These are phyloP conservation scores for Cystobasidium tubakii DNA, from an alignment of 768 basidiomycete genomes.

Conservation along the genomic window DNA sequence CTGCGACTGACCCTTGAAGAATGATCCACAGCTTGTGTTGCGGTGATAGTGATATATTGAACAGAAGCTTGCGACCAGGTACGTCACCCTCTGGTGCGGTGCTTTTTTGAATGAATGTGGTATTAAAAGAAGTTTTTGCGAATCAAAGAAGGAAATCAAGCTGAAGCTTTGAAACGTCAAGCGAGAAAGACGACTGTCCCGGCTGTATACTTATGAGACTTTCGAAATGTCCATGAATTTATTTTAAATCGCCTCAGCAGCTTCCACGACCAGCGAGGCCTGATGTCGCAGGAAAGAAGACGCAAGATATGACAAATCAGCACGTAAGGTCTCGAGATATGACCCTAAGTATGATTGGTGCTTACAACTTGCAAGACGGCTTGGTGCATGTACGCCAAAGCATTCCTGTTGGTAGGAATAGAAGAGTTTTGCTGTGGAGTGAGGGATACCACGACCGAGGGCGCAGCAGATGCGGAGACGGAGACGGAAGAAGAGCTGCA, in stretches of 20 bases:
- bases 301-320: neutral
- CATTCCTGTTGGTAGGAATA: neutral
- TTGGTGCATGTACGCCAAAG: neutral
- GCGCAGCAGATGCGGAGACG: neutral
- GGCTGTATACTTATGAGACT: no score
- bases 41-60: no score
- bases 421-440: neutral
- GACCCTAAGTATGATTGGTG: neutral
- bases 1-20: no score
- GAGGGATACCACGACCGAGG: neutral
- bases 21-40: no score
- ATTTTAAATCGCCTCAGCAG: neutral
- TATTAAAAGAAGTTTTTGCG: neutral
- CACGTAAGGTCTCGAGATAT: no score
- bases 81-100: no score
- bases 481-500: neutral
- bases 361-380: neutral
- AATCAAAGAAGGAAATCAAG: no score
- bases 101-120: neutral
- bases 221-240: no score
- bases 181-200: no score
- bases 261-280: constrained; percentile 6
- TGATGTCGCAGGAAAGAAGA: neutral
- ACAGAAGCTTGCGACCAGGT: no score
- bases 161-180: no score